These are phyloP conservation scores for Microbotryum intermedium DNA, from an alignment of 1,284 basidiomycete species.

Conservation along the genomic window DNA sequence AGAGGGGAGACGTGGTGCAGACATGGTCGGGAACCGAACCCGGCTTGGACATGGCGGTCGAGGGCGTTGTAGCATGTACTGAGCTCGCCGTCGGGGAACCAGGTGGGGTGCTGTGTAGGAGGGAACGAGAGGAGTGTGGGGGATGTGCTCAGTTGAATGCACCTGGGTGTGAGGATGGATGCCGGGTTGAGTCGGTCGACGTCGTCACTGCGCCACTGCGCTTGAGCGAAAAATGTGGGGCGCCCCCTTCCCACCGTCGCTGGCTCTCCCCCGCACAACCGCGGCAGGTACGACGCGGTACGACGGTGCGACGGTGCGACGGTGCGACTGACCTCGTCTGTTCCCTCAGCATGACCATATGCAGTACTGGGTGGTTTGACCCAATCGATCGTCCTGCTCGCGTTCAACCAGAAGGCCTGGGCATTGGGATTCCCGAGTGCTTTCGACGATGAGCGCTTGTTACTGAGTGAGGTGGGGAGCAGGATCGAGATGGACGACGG, in stretches of 20 bases:
- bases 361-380: conserved; percentile 2
- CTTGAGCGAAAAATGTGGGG: neutral
- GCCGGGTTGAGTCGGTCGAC: neutral
- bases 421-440: neutral
- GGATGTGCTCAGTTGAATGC: no score
- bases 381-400: neutral
- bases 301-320: no score
- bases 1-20: conserved; percentile 10
- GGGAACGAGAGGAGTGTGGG: no score
- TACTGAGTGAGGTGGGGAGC: neutral
- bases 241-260: no score
- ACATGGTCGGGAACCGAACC: neutral
- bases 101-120: neutral
- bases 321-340: neutral
- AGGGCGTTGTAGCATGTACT: conserved; percentile 13
- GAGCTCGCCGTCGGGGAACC: conserved; percentile 6
- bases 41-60: conserved; percentile 9
- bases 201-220: neutral
- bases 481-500: neutral
- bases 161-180: neutral
- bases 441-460: neutral
- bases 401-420: neutral
- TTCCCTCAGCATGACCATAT: neutral
- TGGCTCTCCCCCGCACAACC: no score
- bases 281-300: no score